Evolutionary conservation across 805 yeast species (phyloP).

Genomic region (baker's yeast (Saccharomyces cerevisiae)): DNA sequence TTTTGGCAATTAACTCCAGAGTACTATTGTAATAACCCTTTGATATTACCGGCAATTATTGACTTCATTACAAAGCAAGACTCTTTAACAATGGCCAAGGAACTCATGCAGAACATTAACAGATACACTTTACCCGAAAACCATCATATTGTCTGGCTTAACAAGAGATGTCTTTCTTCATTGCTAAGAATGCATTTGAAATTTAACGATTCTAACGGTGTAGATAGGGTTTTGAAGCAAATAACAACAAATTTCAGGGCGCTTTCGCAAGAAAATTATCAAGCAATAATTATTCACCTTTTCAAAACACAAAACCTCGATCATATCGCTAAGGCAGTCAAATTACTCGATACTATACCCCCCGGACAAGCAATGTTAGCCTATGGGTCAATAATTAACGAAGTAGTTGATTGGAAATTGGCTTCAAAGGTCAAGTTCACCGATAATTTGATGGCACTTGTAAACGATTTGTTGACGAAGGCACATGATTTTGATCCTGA

Average conservation of each 20-base stretch:
- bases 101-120: conserved; percentile 18
- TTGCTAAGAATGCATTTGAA: conserved; percentile 21
- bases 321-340: conserved; percentile 18
- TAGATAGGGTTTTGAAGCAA: conserved; percentile 19
- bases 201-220: conserved; percentile 25
- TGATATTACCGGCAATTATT: conserved; percentile 20
- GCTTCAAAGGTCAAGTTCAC: conserved; percentile 5
- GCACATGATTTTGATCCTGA: conserved; percentile 19
- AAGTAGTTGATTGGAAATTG: conserved; percentile 13
- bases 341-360: conserved; percentile 15
- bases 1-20: conserved; percentile 12
- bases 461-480: conserved; percentile 13
- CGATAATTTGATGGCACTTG: conserved; percentile 7
- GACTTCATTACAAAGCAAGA: conserved; percentile 12
- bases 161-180: conserved; percentile 18
- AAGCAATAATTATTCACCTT: conserved; percentile 16
- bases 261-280: conserved; percentile 17
- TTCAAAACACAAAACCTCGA: conserved; percentile 8
- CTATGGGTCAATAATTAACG: conserved; percentile 14
- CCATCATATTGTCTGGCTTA: conserved; percentile 13
- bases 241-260: conserved; percentile 15
- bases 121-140: conserved; percentile 9
- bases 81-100: conserved; percentile 11
- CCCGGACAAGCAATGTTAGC: conserved; percentile 10
- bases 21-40: conserved; percentile 20